Conservation (phyloP, 257 asterid species). For the Coffea eugenioides region DNA sequence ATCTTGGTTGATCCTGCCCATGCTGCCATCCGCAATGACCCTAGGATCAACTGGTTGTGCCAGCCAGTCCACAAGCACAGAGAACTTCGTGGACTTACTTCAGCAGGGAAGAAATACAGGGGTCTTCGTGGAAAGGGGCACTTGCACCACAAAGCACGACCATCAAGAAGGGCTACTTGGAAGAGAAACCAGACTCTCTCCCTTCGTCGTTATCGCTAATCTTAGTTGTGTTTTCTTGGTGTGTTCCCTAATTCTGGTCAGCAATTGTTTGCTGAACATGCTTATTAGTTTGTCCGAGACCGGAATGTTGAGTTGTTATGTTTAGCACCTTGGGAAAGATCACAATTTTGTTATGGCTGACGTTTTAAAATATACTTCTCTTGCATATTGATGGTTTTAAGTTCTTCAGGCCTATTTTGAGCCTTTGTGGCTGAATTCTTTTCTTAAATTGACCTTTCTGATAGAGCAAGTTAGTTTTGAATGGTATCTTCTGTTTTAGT, state of each 20-base stretch:
- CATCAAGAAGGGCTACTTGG: constrained; percentile 33
- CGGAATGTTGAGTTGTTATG: constrained; percentile 8
- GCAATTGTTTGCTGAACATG: neutral
- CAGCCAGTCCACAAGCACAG: constrained; percentile 31
- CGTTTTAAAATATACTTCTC: neutral
- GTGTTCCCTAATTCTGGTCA: neutral
- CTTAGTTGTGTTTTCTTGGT: neutral
- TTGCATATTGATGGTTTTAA: neutral
- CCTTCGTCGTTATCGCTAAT: constrained; percentile 25
- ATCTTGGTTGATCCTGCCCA: constrained; percentile 25
- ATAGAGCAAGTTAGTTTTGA: neutral
- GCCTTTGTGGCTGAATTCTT: neutral
- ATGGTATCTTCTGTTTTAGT: neutral
- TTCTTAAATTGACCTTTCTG: too few relatives aligned
- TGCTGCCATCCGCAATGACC: constrained; percentile 24
- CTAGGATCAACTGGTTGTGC: constrained; percentile 25
- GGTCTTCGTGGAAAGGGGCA: constrained; percentile 30
- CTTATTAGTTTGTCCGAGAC: neutral
- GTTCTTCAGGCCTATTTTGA: too few relatives aligned
- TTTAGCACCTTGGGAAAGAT: neutral
- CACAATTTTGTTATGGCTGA: constrained; percentile 3
- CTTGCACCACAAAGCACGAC: constrained; percentile 25
- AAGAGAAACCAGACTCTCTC: constrained; percentile 31
- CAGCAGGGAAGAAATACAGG: constrained; percentile 29
- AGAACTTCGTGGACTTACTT: constrained; percentile 27